These are phyloP conservation scores for Cladosporium sp. DNA, from an alignment of 2,329 filamentous ascomycete species.

Conservation along the genomic window DNA sequence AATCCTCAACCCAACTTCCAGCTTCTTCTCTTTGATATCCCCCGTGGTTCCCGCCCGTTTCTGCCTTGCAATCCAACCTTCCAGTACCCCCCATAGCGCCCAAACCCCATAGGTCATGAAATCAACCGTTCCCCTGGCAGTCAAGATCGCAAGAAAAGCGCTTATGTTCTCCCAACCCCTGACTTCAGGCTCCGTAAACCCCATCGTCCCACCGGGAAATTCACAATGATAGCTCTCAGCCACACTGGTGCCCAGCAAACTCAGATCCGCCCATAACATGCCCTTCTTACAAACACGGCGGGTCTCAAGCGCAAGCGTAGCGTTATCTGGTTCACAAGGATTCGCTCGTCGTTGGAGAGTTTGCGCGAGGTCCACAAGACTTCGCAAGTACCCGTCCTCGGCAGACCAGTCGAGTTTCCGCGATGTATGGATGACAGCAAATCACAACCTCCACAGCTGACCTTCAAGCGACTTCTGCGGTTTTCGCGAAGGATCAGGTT, in stretches of 20 bases:
- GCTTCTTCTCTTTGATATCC: not conserved
- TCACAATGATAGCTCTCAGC: not conserved
- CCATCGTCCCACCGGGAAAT: not conserved
- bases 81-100: not conserved
- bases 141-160: not conserved
- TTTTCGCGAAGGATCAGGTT: conserved; percentile 23
- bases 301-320: not conserved
- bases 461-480: not conserved
- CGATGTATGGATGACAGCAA: not conserved
- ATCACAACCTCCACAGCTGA: not conserved
- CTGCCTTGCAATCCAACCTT: not conserved
- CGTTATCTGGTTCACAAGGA: not conserved
- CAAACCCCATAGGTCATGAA: not conserved
- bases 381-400: not conserved
- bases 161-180: not conserved
- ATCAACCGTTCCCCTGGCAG: not conserved
- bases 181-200: not conserved
- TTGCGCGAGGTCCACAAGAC: not conserved
- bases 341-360: not conserved
- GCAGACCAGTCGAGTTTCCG: not conserved
- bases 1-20: not conserved
- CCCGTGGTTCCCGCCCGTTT: not conserved
- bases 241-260: not conserved
- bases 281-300: not conserved
- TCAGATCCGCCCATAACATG: not conserved